Conservation (phyloP, 305 asterid species). For the Fraxinus velutina region DNA sequence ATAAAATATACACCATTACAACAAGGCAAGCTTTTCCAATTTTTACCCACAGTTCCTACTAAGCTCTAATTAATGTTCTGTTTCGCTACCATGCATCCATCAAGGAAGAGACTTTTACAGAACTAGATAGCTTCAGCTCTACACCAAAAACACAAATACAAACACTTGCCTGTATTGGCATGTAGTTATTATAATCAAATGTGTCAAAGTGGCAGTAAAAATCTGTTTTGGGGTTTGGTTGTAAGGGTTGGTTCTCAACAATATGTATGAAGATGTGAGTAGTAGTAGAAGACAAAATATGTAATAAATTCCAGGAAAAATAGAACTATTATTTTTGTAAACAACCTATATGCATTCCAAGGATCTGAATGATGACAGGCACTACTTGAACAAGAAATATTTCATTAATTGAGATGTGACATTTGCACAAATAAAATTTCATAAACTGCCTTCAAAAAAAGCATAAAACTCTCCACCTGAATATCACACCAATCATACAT, state of each 20-base stretch:
- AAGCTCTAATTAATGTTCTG: slow-evolving; percentile 4
- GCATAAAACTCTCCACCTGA: neutral
- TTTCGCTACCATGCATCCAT: slow-evolving; percentile 5
- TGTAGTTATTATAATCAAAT: neutral
- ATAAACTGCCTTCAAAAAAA: slow-evolving; percentile 7
- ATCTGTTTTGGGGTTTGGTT: neutral
- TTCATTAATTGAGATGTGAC: neutral
- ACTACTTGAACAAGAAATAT: neutral
- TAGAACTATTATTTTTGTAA: neutral
- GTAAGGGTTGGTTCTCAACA: neutral
- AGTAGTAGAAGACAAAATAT: neutral
- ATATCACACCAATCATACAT: neutral
- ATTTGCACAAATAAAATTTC: neutral
- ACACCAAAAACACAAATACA: neutral
- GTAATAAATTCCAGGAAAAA: neutral
- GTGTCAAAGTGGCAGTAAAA: neutral
- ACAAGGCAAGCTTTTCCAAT: neutral
- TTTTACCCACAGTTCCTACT: neutral
- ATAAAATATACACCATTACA: neutral
- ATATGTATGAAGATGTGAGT: neutral
- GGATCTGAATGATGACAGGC: neutral
- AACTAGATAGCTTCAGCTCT: slow-evolving; percentile 2
- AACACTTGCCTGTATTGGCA: slow-evolving; percentile 11
- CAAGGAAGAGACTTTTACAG: neutral
- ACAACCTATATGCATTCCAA: neutral